These are phyloP conservation scores for Candida dubliniensis DNA, from an alignment of 1,139 yeast species.

Conservation along the genomic window DNA sequence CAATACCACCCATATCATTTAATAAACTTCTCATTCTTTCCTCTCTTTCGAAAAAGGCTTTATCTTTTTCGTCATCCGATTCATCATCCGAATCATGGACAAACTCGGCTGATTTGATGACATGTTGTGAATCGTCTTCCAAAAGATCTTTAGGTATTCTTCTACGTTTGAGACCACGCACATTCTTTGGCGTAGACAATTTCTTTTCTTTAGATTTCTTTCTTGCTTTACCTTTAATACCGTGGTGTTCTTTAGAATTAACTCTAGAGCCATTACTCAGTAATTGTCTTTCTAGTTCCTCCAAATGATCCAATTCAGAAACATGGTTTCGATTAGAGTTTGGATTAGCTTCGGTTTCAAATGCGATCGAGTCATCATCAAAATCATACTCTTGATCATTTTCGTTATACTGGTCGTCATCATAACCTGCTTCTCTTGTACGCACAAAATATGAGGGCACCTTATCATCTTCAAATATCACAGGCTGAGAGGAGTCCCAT, in stretches of 20 bases:
- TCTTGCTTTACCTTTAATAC: slow-evolving; percentile 21
- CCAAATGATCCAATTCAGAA: slow-evolving; percentile 33
- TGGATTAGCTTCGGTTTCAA: slow-evolving; percentile 28
- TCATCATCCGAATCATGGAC: slow-evolving; percentile 69
- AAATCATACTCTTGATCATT: slow-evolving; percentile 20
- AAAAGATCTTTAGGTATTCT: slow-evolving; percentile 15
- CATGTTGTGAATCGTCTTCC: slow-evolving; percentile 20
- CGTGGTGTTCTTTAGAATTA: neutral
- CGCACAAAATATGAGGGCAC: slow-evolving; percentile 39
- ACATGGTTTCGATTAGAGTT: slow-evolving; percentile 16
- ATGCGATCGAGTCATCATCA: slow-evolving; percentile 35
- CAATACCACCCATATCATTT: slow-evolving; percentile 41
- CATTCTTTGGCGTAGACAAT: neutral
- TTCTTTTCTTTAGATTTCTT: slow-evolving; percentile 4
- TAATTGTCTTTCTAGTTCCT: slow-evolving; percentile 30
- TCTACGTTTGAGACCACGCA: slow-evolving; percentile 1
- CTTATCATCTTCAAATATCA: slow-evolving; percentile 42
- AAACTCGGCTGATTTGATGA: slow-evolving; percentile 49
- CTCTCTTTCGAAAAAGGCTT: slow-evolving; percentile 59
- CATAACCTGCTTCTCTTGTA: slow-evolving; percentile 18
- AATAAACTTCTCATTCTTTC: slow-evolving; percentile 47
- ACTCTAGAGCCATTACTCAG: slow-evolving; percentile 3
- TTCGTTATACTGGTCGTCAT: slow-evolving; percentile 20
- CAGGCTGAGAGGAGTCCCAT: slow-evolving; percentile 35
- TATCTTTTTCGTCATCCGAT: slow-evolving; percentile 58